Base-by-base conservation (phyloP, 2,329 filamentous ascomycete species). In the Aspergillus proliferans region DNA sequence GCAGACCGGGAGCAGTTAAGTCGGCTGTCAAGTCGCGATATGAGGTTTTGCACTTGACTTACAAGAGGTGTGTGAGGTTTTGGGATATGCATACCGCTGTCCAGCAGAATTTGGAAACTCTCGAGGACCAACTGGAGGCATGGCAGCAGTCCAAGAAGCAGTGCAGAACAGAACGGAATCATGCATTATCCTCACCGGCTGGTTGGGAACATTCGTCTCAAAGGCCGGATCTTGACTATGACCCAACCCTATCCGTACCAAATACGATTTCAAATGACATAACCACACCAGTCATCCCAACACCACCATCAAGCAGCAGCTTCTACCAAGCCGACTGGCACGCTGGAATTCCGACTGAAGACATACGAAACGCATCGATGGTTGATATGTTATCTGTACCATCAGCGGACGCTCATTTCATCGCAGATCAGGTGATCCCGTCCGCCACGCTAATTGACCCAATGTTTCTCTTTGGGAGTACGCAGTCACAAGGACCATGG, bases 51-150 rank as follows among this genome's bases (percentile, higher is more conserved):
- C 26, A 54, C 22, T 45, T 61, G 47, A 61, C 58, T 0, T 64
- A 64, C 46, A 57, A 57, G 39, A 49, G 52, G 36, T 66, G 58
- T 24, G 55, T 59, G 12, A 21, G 39, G 8, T 66, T 63, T 48
- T 66, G 60, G 62, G 53, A 55, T 18, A 58, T 58, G 8, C 49
- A 58, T 33, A 60, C 56, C 3, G 54, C 62, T 8, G 41, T 63
- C 7, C 54, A 60, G 47, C 52, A 61, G 48, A 63, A 63, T 33
- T 47, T 63, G 2, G 60, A 61, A 24, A 46, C 53, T 1, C 48
- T 65, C 2, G 61, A 63, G 48, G 46, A 43, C 30, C 55, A 58
- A 18, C 47, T 62, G 6, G 59, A 60, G 22, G 51, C 33, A 3
- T 28, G 44, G 28, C 40, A 44, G 28, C 43, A 34, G 28, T 28